A percentile compares a stretch with the other conserved stretches of the same genome.
phyloP scores from a whole-genome alignment of 345 rosid genomes.

The Isatis tinctoria region DNA sequence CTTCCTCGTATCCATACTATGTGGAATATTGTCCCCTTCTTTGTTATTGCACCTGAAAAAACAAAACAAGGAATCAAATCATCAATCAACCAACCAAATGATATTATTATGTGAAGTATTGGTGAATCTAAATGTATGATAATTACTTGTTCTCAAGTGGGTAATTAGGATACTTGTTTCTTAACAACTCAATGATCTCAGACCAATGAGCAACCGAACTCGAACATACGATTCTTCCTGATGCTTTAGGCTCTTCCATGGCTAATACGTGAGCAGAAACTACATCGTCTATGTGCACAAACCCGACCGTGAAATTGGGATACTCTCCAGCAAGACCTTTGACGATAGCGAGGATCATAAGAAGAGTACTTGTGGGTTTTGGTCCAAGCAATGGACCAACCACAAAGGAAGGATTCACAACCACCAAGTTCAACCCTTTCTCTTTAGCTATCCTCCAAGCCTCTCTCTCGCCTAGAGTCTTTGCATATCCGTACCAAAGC shows the following conservation, averaged over 20 bases:
- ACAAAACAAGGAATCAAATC: background rate
- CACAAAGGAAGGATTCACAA: constrained; percentile 77
- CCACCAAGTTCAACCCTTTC: constrained; percentile 63
- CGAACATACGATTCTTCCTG: constrained; percentile 75
- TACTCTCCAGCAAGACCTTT: constrained; percentile 69
- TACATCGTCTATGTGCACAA: constrained; percentile 82
- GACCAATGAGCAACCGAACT: constrained; percentile 81
- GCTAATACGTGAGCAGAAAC: constrained; percentile 66
- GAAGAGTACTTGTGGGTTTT: constrained; percentile 74
- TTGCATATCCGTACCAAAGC: constrained; percentile 90
- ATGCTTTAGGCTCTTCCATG: constrained; percentile 67
- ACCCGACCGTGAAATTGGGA: constrained; percentile 69
- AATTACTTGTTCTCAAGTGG: constrained; percentile 15
- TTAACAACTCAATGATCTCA: constrained; percentile 63
- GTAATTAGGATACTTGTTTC: constrained; percentile 56
- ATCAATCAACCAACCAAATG: background rate
- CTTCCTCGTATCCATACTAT: constrained; percentile 74
- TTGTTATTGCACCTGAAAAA: constrained; percentile 51
- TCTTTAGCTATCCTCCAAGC: constrained; percentile 84
- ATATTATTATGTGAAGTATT: background rate
- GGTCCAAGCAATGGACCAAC: constrained; percentile 86
- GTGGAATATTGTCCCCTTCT: constrained; percentile 62
- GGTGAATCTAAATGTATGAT: background rate
- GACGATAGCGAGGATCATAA: constrained; percentile 42
- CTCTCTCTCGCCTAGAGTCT: constrained; percentile 69